Conservation (phyloP, 73 alveolate species). For the Paramecium biaurelia region DNA sequence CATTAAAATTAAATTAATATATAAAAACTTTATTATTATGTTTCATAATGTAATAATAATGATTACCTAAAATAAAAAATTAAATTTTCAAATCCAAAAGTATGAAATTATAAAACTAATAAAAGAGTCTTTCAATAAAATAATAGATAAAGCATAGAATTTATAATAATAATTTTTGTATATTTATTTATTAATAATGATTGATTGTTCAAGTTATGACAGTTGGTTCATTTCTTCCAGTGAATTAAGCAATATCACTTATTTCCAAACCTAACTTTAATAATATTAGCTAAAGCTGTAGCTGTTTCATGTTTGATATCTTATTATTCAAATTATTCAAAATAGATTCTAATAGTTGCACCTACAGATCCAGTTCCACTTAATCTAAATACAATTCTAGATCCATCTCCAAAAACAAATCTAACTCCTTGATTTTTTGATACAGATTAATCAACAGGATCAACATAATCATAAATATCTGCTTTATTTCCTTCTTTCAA, state of each 20-base stretch:
- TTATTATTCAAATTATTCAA: conserved; percentile 90
- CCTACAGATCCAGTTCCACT: conserved; percentile 99
- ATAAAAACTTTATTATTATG: background rate
- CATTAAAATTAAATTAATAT: background rate
- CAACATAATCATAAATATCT: conserved; percentile 90
- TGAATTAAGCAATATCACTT: conserved; percentile 81
- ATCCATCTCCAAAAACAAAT: conserved; percentile 93
- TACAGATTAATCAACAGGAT: conserved; percentile 97
- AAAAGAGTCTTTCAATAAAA: background rate
- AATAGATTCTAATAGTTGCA: conserved; percentile 98
- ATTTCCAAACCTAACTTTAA: conserved; percentile 84
- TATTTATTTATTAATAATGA: background rate
- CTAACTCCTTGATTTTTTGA: conserved; percentile 94
- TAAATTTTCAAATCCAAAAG: background rate
- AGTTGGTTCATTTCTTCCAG: conserved; percentile 96
- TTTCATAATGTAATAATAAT: background rate
- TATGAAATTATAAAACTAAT: background rate
- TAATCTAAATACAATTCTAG: conserved; percentile 96
- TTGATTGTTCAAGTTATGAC: conserved; percentile 82
- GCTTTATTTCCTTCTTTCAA: conserved; percentile 81
- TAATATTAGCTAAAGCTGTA: conserved; percentile 80
- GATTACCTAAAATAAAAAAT: background rate
- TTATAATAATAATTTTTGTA: background rate
- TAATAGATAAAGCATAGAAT: background rate
- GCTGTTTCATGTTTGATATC: conserved; percentile 80